Conservation (phyloP, 2,329 filamentous ascomycete species). For the Sphaceloma murrayae region DNA sequence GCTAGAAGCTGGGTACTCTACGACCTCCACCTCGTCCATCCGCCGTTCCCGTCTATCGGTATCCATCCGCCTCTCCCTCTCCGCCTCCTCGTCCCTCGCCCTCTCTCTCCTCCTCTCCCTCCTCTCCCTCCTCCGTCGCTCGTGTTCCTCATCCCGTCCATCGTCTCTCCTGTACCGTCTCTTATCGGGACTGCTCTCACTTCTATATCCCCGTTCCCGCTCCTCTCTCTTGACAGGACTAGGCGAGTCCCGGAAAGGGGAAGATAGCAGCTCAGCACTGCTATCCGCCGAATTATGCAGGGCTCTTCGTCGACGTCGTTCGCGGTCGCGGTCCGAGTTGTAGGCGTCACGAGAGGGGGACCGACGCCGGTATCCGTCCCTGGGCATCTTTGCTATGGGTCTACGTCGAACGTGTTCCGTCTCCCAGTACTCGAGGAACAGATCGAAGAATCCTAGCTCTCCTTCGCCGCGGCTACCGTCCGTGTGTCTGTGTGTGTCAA, state of each 20-base stretch:
- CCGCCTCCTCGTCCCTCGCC: slow-evolving; percentile 23
- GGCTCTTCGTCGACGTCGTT: slow-evolving; percentile 16
- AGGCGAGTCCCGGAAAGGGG: slow-evolving; percentile 4
- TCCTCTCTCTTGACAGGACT: slow-evolving; percentile 20
- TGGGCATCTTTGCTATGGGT: slow-evolving; percentile 4
- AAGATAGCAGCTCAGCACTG: slow-evolving; percentile 8
- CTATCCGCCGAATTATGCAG: slow-evolving; percentile 7
- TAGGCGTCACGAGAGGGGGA: slow-evolving; percentile 2
- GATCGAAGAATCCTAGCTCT: too few relatives aligned
- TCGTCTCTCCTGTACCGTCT: slow-evolving; percentile 3
- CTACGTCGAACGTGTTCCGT: too few relatives aligned
- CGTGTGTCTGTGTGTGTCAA: background rate
- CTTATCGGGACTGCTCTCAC: slow-evolving; percentile 18
- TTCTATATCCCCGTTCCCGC: slow-evolving; percentile 32
- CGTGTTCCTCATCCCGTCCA: slow-evolving; percentile 23
- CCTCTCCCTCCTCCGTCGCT: slow-evolving; percentile 27
- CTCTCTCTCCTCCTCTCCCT: slow-evolving; percentile 32
- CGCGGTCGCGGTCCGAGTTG: slow-evolving; percentile 18
- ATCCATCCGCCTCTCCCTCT: slow-evolving; percentile 27
- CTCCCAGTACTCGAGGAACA: too few relatives aligned
- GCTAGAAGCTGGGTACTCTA: slow-evolving; percentile 10
- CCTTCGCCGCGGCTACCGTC: too few relatives aligned
- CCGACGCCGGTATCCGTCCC: slow-evolving; percentile 8
- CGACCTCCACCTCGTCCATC: slow-evolving; percentile 11
- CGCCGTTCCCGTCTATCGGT: slow-evolving; percentile 34